Conservation (phyloP, 75 land plant genomes). For the Adiantum capillusveneris region DNA sequence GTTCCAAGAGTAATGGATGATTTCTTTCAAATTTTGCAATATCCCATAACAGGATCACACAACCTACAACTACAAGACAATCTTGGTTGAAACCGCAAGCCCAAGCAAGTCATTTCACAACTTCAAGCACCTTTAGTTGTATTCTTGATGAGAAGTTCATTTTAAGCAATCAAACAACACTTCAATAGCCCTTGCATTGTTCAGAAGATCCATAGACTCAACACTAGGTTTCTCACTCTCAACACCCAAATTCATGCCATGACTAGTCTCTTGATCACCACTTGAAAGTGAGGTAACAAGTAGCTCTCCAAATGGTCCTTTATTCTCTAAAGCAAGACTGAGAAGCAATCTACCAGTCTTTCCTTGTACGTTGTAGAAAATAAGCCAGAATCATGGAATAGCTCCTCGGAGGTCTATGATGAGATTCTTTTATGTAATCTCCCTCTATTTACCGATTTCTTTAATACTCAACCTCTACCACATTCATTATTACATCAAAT, state of each 20-base stretch:
- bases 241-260: no score
- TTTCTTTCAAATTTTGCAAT: conserved; percentile 50
- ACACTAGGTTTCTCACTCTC: no score
- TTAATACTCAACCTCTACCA: conserved; percentile 61
- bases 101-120: conserved; percentile 64
- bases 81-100: conserved; percentile 79
- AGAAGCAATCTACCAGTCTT: conserved; percentile 67
- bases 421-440: conserved; percentile 58
- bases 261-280: no score
- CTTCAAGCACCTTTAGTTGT: conserved; percentile 68
- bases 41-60: conserved; percentile 83
- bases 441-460: conserved; percentile 60
- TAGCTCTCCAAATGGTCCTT: background rate
- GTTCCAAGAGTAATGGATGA: conserved; percentile 55
- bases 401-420: conserved; percentile 65
- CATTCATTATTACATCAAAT: conserved; percentile 68
- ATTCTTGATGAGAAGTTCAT: conserved; percentile 73
- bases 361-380: conserved; percentile 71
- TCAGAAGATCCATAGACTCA: background rate
- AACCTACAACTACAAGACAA: conserved; percentile 81
- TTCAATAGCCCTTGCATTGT: conserved; percentile 8
- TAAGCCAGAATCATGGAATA: conserved; percentile 67
- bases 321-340: conserved; percentile 77
- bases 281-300: background rate
- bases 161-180: conserved; percentile 29